Conservation (phyloP, 768 basidiomycete species). For the Tylopilus plumbeoviolaceoides region DNA sequence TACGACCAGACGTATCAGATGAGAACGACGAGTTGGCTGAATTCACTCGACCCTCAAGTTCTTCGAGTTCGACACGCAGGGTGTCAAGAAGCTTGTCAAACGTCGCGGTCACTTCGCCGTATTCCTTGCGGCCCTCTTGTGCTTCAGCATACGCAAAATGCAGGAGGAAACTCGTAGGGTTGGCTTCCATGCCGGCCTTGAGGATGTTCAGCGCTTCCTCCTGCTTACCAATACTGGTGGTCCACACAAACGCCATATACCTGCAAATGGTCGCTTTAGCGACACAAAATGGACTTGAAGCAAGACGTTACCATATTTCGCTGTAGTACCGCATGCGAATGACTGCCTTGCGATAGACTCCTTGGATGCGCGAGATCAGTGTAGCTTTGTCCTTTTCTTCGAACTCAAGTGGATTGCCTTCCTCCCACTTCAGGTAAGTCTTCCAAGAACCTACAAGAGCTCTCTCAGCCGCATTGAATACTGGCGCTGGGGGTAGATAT, state of each 20-base stretch:
- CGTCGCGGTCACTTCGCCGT: constrained; percentile 61
- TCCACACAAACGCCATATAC: constrained; percentile 90
- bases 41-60: constrained; percentile 44
- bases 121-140: constrained; percentile 60
- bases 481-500: constrained; percentile 66
- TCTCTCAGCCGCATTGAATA: constrained; percentile 69
- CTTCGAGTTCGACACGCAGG: constrained; percentile 62
- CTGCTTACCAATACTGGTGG: constrained; percentile 62
- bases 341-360: constrained; percentile 85
- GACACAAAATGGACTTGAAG: neutral
- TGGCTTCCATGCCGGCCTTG: constrained; percentile 83
- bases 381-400: constrained; percentile 74
- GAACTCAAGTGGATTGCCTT: constrained; percentile 88
- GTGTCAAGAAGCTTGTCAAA: constrained; percentile 71
- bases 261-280: constrained; percentile 37
- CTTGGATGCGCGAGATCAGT: constrained; percentile 67
- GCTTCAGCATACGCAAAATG: constrained; percentile 84
- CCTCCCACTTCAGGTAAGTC: constrained; percentile 91
- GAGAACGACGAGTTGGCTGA: constrained; percentile 36
- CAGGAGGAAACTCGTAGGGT: constrained; percentile 84
- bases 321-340: constrained; percentile 92
- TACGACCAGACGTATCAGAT: constrained; percentile 31
- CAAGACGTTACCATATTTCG: constrained; percentile 75
- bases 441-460: constrained; percentile 85
- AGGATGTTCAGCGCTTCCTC: constrained; percentile 83